A percentile compares a stretch with the other conserved stretches of the same genome.
Conservation (phyloP, 2,329 filamentous ascomycete species). For the Stemphylium beticola region DNA sequence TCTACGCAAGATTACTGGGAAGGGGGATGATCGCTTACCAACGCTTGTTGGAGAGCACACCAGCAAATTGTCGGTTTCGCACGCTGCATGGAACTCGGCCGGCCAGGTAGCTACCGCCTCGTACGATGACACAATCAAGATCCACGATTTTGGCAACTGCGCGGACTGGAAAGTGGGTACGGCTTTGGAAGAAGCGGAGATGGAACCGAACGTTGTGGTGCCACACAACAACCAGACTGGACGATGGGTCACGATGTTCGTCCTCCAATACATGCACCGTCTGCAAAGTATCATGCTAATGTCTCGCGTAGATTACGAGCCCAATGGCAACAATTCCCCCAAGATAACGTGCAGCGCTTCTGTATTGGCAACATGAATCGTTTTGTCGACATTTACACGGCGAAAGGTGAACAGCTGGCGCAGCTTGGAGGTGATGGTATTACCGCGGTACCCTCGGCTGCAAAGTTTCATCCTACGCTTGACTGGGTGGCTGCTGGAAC, state of each 20-base stretch:
- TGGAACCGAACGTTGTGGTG: constrained; percentile 73
- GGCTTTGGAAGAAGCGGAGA: constrained; percentile 65
- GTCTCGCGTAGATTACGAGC: constrained; percentile 65
- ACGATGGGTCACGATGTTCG: constrained; percentile 84
- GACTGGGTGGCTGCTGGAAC: constrained; percentile 95
- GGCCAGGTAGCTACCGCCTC: constrained; percentile 90
- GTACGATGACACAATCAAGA: constrained; percentile 94
- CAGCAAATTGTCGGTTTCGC: constrained; percentile 84
- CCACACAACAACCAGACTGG: constrained; percentile 96
- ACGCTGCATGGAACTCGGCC: constrained; percentile 85
- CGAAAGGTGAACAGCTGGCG: constrained; percentile 82
- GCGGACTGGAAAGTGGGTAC: constrained; percentile 59
- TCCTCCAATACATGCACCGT: neutral
- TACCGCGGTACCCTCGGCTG: constrained; percentile 91
- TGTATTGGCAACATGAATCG: constrained; percentile 97
- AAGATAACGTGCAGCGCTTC: constrained; percentile 83
- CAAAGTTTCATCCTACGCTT: constrained; percentile 83
- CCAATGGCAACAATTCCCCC: constrained; percentile 85
- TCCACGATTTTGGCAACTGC: constrained; percentile 73
- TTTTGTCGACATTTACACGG: constrained; percentile 89
- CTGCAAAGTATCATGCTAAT: constrained; percentile 17
- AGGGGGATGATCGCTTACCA: constrained; percentile 66
- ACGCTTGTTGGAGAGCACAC: constrained; percentile 79
- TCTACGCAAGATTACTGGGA: constrained; percentile 75
- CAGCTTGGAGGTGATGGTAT: constrained; percentile 89